A percentile compares a stretch with the other conserved stretches of the same genome.
phyloP scores from a whole-genome alignment of 129 eudicot species.

The Helichrysum umbraculigerum region DNA sequence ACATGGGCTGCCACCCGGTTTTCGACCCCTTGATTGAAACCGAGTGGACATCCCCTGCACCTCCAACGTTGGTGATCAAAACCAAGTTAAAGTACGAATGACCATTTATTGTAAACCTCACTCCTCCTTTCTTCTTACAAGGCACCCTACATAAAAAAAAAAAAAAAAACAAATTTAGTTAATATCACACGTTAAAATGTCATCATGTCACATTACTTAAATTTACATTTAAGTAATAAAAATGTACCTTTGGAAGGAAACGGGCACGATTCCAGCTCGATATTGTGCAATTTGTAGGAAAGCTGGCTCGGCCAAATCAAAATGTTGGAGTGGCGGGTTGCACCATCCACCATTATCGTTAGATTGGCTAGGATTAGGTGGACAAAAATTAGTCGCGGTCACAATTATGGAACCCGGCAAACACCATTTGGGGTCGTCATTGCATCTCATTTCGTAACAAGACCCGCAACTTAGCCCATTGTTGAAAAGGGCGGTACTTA shows the following conservation, averaged over 20 bases:
- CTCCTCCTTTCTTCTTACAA: slow-evolving; percentile 72
- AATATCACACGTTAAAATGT: neutral
- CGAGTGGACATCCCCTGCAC: slow-evolving; percentile 78
- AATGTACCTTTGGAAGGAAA: slow-evolving; percentile 62
- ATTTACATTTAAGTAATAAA: neutral
- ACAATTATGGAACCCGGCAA: slow-evolving; percentile 57
- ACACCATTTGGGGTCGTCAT: slow-evolving; percentile 64
- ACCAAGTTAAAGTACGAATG: slow-evolving; percentile 85
- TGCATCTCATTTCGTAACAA: slow-evolving; percentile 71
- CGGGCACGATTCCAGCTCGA: slow-evolving; percentile 83
- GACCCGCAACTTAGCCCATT: slow-evolving; percentile 78
- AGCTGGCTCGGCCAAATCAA: slow-evolving; percentile 83
- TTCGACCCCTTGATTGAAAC: slow-evolving; percentile 72
- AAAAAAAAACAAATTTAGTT: neutral
- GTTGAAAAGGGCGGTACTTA: slow-evolving; percentile 83
- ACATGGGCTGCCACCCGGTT: slow-evolving; percentile 80
- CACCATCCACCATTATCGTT: slow-evolving; percentile 93
- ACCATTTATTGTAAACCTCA: slow-evolving; percentile 81
- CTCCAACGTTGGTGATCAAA: slow-evolving; percentile 71
- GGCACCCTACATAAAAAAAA: slow-evolving; percentile 48
- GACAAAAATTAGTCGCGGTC: slow-evolving; percentile 86
- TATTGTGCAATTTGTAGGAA: slow-evolving; percentile 79
- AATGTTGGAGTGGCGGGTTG: slow-evolving; percentile 89
- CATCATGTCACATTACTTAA: neutral
- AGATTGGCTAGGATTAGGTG: slow-evolving; percentile 65